phyloP scores from a whole-genome alignment of 345 rosid genomes.

The Schrenkiella parvula region DNA sequence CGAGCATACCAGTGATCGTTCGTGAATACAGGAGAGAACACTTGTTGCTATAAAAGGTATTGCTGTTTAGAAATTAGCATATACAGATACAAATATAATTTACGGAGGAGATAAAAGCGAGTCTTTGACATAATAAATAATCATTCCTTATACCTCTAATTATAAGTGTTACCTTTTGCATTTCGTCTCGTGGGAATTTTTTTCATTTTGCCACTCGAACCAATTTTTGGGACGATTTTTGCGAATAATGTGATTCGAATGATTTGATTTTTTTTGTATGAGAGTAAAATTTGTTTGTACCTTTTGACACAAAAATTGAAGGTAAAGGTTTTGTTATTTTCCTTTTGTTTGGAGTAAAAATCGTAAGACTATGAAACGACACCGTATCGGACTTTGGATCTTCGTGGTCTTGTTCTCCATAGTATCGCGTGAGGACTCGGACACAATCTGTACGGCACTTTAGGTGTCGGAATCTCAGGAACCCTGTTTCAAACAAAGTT shows the following conservation, averaged over 20 bases:
- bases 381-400: conserved; percentile 38
- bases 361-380: not conserved
- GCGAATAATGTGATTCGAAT: conserved; percentile 8
- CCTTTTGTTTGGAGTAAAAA: not conserved
- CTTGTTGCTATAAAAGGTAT: conserved; percentile 43
- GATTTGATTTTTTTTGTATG: not conserved
- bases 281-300: not conserved
- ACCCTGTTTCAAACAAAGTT: conserved; percentile 40
- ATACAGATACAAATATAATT: not conserved
- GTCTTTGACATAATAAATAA: not conserved
- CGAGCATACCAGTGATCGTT: conserved; percentile 81
- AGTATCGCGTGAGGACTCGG: conserved; percentile 76
- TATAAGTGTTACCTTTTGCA: not conserved
- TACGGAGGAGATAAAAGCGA: not conserved
- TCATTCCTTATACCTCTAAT: conserved; percentile 8
- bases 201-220: not conserved
- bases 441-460: conserved; percentile 63
- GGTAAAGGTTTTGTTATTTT: not conserved
- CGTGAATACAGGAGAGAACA: conserved; percentile 62
- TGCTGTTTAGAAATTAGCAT: conserved; percentile 11
- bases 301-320: not conserved
- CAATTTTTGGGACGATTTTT: not conserved
- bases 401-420: conserved; percentile 65
- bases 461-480: conserved; percentile 55
- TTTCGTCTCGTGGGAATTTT: not conserved